Evolutionary conservation across 495 filamentous ascomycete species (phyloP), one percentile per base, ranked within the genome.

Genomic region (Pseudotulostoma volvatum): DNA sequence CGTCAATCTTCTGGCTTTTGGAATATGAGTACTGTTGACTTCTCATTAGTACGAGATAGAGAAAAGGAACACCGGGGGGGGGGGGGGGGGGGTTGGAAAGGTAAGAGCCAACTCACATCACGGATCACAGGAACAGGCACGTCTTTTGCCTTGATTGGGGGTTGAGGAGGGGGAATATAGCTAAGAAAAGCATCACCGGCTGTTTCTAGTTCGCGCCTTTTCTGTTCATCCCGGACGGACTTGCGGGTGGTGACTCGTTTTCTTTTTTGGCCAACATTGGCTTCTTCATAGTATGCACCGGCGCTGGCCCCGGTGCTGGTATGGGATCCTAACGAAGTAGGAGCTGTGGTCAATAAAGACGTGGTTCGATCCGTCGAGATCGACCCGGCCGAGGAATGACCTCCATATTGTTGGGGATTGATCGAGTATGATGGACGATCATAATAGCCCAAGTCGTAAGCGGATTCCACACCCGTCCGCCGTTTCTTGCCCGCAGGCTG

Each of bases 71-170:
- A 28, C 23, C n/a, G n/a, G n/a, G n/a, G n/a, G n/a, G n/a, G n/a
- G n/a, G n/a, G n/a, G n/a, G n/a, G 19, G 41, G 20, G 34, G 3
- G 3, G 18, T 9, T 20, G n/a, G 9, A 15, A 36, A 21, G 9
- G 31, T 7, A 14, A 14, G 21, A 40, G 9, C 23, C 31, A 7
- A 68, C 88, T 70, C 68, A 97, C 90, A 66, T 94, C 88, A 42
- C 64, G 64, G 18, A 93, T 64, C 4, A 82, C 74, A 28, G 77
- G 75, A 15, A 96, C 90, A 40, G 77, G 71, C 2, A 97, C 86
- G 41, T 97, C 90, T 46, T 77, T 77, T 7, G 85, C 80, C 58
- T 97, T 97, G 63, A 90, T 84, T 15, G 80, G 78, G 7, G 86
- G 88, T 41, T 79, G 78, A 1, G 84, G 77, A 13, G 88, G 90